Base-by-base conservation (phyloP, 208 protist genomes). In the Acanthamoeba triangularis region DNA sequence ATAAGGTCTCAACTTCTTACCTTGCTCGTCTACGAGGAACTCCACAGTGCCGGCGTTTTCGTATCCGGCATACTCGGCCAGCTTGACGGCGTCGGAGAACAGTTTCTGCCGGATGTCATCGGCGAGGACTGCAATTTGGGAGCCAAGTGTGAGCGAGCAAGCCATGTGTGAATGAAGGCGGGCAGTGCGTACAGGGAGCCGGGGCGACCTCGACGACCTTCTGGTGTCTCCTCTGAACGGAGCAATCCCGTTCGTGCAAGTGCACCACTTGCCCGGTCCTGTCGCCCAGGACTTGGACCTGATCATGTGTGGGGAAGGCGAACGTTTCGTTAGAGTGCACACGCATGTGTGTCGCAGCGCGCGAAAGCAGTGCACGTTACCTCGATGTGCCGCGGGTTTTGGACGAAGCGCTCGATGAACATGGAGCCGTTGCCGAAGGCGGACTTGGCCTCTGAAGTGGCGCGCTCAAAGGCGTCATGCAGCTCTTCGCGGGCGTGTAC, bases 31-130 rank as follows among this genome's bases (percentile, higher is more conserved):
- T 0, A 99, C 97, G 52, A 99, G 98, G 96, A 99, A 99, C 96
- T 99, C 99, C 10, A 99, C 99, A 2, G 99, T 99, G 61, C 99
- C 88, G 13, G 99, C 99, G 67, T 98, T 98, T 56, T 99, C 98
- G 96, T 99, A 99, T 88, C 96, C 96, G 16, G 99, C 99, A 30
- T 98, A 98, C 61, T 97, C 97, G 16, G 98, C 98, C 28, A 98
- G 97, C 63, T 94, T 96, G 49, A 99, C 95, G 2, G 99, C 98
- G 52, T 97, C 97, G 69, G 97, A 95, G 56, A 98, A 98, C 96
- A 99, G 99, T 35, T 96, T 94, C 59, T 96, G 25, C 30, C 98
- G 41, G 30, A 98, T 95, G 59, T 98, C 96, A 3, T 69, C 41
- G 30, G 93, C 47, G 4, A 95, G 35, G 49, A 33, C 74, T 54